A percentile compares a stretch with the other conserved stretches of the same genome.
phyloP scores from a whole-genome alignment of 257 asterid genomes.

The Buddleja alternifolia region DNA sequence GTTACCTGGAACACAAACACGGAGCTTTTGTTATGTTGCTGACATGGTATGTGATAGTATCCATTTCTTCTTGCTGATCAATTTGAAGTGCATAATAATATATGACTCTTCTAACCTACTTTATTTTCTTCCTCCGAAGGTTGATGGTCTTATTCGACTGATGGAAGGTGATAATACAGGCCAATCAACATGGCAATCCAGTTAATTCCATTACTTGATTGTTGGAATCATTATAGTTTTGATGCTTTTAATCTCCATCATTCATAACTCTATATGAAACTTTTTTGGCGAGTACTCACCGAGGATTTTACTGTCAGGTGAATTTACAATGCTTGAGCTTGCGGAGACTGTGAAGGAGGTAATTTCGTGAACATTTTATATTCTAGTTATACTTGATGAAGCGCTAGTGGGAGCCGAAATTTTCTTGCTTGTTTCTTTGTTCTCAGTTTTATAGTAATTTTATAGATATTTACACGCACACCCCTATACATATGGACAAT shows the following conservation, averaged over 20 bases:
- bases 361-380: background rate
- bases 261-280: background rate
- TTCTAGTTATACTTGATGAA: background rate
- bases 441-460: too few relatives aligned
- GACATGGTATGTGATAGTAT: constrained; percentile 65
- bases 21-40: constrained; percentile 94
- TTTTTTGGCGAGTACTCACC: constrained; percentile 17
- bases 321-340: constrained; percentile 76
- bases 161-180: constrained; percentile 87
- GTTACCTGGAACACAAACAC: constrained; percentile 96
- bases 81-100: background rate
- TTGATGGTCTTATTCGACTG: constrained; percentile 86
- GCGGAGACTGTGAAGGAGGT: constrained; percentile 81
- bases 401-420: background rate
- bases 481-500: too few relatives aligned
- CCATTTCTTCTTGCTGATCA: constrained; percentile 1
- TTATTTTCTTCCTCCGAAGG: constrained; percentile 43
- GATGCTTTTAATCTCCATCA: background rate
- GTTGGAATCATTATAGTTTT: background rate
- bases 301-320: constrained; percentile 42
- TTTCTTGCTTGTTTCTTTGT: background rate
- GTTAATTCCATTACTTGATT: constrained; percentile 34
- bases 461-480: too few relatives aligned
- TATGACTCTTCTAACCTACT: constrained; percentile 9
- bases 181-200: constrained; percentile 97